These are phyloP conservation scores for Draba incana DNA, from an alignment of 345 rosid genomes.

Conservation along the genomic window DNA sequence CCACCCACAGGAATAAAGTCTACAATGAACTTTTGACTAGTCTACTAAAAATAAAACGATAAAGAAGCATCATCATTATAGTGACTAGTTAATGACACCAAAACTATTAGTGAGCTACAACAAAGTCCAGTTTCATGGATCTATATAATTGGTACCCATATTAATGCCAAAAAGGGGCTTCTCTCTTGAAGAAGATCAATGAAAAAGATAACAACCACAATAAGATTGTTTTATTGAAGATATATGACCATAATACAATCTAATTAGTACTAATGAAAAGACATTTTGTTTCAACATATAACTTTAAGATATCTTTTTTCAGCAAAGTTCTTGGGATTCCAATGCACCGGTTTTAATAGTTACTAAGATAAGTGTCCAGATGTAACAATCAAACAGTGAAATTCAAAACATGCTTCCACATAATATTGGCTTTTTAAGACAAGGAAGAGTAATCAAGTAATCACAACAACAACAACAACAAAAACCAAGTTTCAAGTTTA, in stretches of 20 bases:
- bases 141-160: background rate
- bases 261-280: conserved; percentile 9
- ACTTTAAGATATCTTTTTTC: background rate
- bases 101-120: background rate
- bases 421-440: background rate
- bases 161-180: background rate
- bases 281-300: background rate
- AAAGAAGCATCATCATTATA: background rate
- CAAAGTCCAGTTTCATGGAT: conserved; percentile 14
- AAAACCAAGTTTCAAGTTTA: background rate
- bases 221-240: background rate
- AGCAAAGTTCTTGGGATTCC: background rate
- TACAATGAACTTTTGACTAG: background rate
- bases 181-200: background rate
- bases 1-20: conserved; percentile 10
- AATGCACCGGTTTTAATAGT: background rate
- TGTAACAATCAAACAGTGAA: conserved; percentile 21
- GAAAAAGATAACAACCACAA: conserved; percentile 9
- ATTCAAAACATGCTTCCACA: conserved; percentile 7
- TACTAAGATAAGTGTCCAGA: background rate
- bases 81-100: background rate
- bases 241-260: background rate
- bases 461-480: background rate
- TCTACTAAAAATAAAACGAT: background rate
- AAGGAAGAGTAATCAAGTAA: conserved; percentile 2